Percentiles rank a stretch among this genome's conserved stretches.
Evolutionary conservation across 106 monocot species (phyloP).

Genomic region (Narthecium ossifragum): DNA sequence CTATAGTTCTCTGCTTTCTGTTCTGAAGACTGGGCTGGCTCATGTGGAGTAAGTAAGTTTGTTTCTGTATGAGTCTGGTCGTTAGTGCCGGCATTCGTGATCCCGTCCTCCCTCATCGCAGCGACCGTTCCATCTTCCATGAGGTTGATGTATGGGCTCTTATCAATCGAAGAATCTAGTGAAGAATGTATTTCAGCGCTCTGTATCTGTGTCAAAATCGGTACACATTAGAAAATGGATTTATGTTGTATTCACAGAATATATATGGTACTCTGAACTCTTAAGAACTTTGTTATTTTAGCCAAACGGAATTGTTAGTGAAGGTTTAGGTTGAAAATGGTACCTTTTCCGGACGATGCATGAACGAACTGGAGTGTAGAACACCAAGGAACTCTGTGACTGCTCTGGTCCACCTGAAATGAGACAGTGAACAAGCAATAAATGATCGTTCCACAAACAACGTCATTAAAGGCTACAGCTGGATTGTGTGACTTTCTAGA

Average conservation of each 20-base stretch:
- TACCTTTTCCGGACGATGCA: slow-evolving; percentile 64
- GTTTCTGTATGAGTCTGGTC: neutral
- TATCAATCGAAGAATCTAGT: slow-evolving; percentile 68
- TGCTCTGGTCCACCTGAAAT: slow-evolving; percentile 86
- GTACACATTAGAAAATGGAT: neutral
- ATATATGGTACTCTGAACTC: neutral
- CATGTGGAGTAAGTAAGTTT: neutral
- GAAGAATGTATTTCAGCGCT: slow-evolving; percentile 20
- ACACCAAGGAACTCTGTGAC: slow-evolving; percentile 61
- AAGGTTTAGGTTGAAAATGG: neutral
- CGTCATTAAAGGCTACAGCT: too few species aligned
- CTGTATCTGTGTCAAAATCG: slow-evolving; percentile 17
- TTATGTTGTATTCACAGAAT: neutral
- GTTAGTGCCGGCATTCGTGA: neutral
- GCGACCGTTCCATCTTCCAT: slow-evolving; percentile 69
- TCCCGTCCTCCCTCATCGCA: slow-evolving; percentile 30
- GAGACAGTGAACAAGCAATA: neutral
- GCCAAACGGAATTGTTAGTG: neutral
- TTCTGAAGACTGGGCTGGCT: neutral
- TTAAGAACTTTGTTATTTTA: too few species aligned
- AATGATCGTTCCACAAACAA: neutral
- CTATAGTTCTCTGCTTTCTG: slow-evolving; percentile 12
- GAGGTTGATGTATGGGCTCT: slow-evolving; percentile 70
- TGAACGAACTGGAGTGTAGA: slow-evolving; percentile 47
- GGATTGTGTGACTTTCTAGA: too few species aligned